phyloP scores from a whole-genome alignment of 2,329 filamentous ascomycete species.

The Verticillium alfalfae region DNA sequence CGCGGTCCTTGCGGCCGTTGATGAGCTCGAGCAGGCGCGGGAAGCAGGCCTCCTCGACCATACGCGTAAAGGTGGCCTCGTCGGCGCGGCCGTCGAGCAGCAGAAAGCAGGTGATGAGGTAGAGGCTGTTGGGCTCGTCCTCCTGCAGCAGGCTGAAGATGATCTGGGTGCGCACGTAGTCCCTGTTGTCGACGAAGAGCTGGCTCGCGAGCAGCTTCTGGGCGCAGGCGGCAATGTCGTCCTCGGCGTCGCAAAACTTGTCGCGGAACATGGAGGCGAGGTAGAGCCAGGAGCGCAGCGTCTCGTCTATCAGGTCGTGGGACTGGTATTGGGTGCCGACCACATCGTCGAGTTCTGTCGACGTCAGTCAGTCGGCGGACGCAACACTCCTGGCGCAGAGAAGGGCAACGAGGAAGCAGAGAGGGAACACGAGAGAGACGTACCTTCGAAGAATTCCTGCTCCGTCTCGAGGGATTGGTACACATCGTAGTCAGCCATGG shows the following conservation, averaged over 20 bases:
- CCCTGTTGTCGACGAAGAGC: constrained; percentile 68
- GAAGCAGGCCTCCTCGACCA: constrained; percentile 84
- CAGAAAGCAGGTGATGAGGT: constrained; percentile 77
- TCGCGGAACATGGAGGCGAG: constrained; percentile 73
- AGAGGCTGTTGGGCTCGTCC: constrained; percentile 74
- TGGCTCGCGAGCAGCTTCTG: constrained; percentile 70
- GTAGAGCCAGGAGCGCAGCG: constrained; percentile 76
- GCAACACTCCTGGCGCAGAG: not conserved
- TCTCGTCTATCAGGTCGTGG: constrained; percentile 69
- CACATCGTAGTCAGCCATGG: constrained; percentile 61
- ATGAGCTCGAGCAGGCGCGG: constrained; percentile 78
- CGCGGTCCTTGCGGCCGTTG: constrained; percentile 56
- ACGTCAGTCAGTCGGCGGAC: not conserved
- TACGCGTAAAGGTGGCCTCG: constrained; percentile 74
- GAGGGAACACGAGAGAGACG: constrained; percentile 14
- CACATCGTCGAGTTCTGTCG: constrained; percentile 40
- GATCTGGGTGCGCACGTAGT: constrained; percentile 89
- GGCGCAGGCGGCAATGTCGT: constrained; percentile 75
- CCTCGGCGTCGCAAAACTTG: constrained; percentile 68
- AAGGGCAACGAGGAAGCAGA: not conserved
- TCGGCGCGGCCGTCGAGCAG: constrained; percentile 79
- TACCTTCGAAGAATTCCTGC: constrained; percentile 86
- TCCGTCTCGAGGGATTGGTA: constrained; percentile 68
- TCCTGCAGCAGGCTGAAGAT: constrained; percentile 88
- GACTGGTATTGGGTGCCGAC: constrained; percentile 41